Evolutionary conservation across 1,284 basidiomycete species (phyloP), one percentile per base, ranked within the genome.

Genomic region (Tilletiopsis washingtonensis): DNA sequence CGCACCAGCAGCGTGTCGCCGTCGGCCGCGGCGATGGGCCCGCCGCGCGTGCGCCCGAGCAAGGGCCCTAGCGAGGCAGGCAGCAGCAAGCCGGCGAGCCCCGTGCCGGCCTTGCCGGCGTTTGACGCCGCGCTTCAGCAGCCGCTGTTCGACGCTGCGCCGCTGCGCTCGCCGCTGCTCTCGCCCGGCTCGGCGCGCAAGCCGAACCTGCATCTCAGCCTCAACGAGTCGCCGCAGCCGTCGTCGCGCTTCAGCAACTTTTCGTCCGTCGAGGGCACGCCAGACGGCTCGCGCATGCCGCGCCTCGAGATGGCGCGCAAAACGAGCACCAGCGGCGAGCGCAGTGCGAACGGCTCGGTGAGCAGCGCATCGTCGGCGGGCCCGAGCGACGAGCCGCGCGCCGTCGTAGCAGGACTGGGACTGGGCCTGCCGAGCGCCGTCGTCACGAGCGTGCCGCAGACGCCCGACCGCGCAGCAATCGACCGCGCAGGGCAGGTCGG

Each of bases 401-500:
- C 51, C 34, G n/a, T n/a, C n/a, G n/a, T n/a, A n/a, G 36, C 34
- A 11, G 57, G 62, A 4, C 56, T 66, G 9, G 64, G 64, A 19
- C 55, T 66, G 21, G 62, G 64, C 15, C 47, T 62, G 47, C 29
- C 40, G 29, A 9, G 24, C 25, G 15, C 15, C 27, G 36, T 14
- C 34, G 21, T 24, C 24, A 23, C 45, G 12, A 19, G 14, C 17
- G 17, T 43, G 6, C 48, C 54, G 15, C 50, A 64, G 29, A 64
- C 62, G 6, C 64, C 61, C 2, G 51, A 63, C n/a, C 55, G 59
- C 27, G 46, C 12, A 6, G 29, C 4, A 26, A 23, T 21, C 60
- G 91, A 98, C 76, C 80, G 93, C 49, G 81, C 84, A 15, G 86
- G 83, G 21, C 81, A 97, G 37, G 83, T 97, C 47, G 93, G 93